Base-by-base conservation (phyloP, 441 rosid genomes). In the Geranium incanum region DNA sequence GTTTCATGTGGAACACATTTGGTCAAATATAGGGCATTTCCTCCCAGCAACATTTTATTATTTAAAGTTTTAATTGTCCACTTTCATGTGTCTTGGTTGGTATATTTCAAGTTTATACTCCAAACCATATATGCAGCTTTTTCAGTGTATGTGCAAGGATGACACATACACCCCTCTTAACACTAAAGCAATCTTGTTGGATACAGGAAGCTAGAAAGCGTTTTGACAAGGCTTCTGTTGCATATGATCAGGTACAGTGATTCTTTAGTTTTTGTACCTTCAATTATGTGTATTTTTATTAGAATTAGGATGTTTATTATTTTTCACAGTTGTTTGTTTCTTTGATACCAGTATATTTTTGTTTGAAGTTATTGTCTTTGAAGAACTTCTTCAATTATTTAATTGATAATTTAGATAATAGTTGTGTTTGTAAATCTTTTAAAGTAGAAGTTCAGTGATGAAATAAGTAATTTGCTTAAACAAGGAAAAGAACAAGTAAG, bases 151-250 rank as follows among this genome's bases (percentile, higher is more conserved):
- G 41, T 65, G 8, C 36, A 65, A 28, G 38, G 12, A 36, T 15
- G 36, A 23, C 33, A 11, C 67, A 5, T 21, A 6, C 62, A 16
- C 41, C 5, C 16, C 15, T 64, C 11, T 23, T 64, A 64, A 33
- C 16, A 16, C 43, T 65, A 23, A 36, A 36, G 5, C 39, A 33
- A 65, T 23, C 43, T 65, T 65, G 68, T 65, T 65, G 68, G 3
- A 12, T 65, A 39, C 68, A 65, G 79, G 79, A 77, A 69, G 72
- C 73, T 11, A 68, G 76, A 11, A 72, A 77, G 69, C 70, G 76
- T 36, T 77, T 77, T 66, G 79, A 77, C 73, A 77, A 77, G 64
- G 76, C 79, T 45, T 64, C 76, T 65, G 70, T 77, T 66, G 67
- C 57, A 28, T 72, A 77, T 65, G 79, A 77, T 70, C 79, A 72